Percentiles rank a stretch among this genome's conserved stretches.
phyloP scores from a whole-genome alignment of 352 stramenopile species.

The Aphanomyces euteiches region DNA sequence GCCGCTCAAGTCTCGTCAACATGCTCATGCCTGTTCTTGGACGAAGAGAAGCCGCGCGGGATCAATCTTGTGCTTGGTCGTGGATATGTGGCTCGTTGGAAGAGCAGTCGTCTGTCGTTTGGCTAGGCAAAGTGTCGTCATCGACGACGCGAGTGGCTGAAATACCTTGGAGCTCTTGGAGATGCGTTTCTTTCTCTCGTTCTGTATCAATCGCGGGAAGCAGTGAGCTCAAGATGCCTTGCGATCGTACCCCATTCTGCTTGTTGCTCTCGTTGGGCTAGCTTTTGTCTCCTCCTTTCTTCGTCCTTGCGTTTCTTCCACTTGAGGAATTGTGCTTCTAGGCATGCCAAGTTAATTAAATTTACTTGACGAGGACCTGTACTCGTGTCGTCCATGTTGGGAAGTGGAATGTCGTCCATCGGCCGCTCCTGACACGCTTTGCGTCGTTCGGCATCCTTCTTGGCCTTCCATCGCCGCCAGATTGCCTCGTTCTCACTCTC shows the following conservation, averaged over 20 bases:
- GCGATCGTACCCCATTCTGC: slow-evolving; percentile 20
- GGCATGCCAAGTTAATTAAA: not conserved
- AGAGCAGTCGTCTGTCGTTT: not conserved
- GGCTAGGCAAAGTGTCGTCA: not conserved
- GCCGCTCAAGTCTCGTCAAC: not conserved
- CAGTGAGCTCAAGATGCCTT: not conserved
- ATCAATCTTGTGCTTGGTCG: not conserved
- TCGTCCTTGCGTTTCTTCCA: slow-evolving; percentile 67
- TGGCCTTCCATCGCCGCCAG: slow-evolving; percentile 84
- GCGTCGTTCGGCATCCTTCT: slow-evolving; percentile 53
- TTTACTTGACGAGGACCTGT: slow-evolving; percentile 49
- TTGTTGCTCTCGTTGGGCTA: slow-evolving; percentile 3
- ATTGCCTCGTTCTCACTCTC: slow-evolving; percentile 28
- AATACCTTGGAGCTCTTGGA: slow-evolving; percentile 54
- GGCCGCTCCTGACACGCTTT: slow-evolving; percentile 91
- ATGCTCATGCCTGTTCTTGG: slow-evolving; percentile 3
- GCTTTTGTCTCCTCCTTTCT: slow-evolving; percentile 44
- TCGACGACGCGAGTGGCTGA: not conserved
- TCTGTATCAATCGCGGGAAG: slow-evolving; percentile 38
- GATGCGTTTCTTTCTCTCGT: slow-evolving; percentile 42
- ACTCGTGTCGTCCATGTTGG: slow-evolving; percentile 83
- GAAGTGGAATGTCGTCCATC: slow-evolving; percentile 84
- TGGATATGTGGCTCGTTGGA: not conserved
- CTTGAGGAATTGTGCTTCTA: slow-evolving; percentile 94
- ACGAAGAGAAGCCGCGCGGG: not conserved